phyloP scores from a whole-genome alignment of 2,329 filamentous ascomycete species.

The Myriangium duriaei region DNA sequence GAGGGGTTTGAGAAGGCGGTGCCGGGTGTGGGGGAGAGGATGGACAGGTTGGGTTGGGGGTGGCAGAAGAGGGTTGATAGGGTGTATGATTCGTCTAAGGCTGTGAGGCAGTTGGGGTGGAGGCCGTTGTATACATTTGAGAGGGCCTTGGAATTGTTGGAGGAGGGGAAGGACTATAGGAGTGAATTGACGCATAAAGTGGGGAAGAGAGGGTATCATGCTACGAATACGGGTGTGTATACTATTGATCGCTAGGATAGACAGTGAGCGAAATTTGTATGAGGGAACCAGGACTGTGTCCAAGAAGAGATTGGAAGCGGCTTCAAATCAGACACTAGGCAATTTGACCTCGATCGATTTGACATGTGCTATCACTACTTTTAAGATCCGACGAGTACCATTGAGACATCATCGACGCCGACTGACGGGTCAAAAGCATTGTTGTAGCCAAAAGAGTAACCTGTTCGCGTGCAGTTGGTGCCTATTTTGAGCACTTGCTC shows the following conservation, averaged over 20 bases:
- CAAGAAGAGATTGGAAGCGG: too few relatives aligned
- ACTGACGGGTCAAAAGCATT: background rate
- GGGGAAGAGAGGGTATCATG: background rate
- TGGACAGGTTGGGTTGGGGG: background rate
- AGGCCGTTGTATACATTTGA: background rate
- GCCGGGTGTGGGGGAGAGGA: background rate
- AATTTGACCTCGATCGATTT: background rate
- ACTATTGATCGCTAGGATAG: too few relatives aligned
- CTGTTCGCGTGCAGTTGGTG: background rate
- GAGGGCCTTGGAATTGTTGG: background rate
- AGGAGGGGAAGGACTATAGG: background rate
- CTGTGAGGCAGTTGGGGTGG: background rate
- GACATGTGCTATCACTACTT: background rate
- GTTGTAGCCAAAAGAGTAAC: background rate
- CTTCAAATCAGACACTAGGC: background rate
- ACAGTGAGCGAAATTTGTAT: background rate
- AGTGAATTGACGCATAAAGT: background rate
- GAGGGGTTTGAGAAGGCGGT: background rate
- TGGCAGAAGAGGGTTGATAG: background rate
- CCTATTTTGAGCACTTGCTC: background rate
- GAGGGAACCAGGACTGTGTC: too few relatives aligned
- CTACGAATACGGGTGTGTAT: background rate
- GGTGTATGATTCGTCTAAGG: background rate
- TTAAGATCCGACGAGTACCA: background rate
- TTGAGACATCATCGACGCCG: background rate